A percentile compares a stretch with the other conserved stretches of the same genome.
Conservation (phyloP, 192 early-diverging fungal species). For the Backusella parvicylindrica region DNA sequence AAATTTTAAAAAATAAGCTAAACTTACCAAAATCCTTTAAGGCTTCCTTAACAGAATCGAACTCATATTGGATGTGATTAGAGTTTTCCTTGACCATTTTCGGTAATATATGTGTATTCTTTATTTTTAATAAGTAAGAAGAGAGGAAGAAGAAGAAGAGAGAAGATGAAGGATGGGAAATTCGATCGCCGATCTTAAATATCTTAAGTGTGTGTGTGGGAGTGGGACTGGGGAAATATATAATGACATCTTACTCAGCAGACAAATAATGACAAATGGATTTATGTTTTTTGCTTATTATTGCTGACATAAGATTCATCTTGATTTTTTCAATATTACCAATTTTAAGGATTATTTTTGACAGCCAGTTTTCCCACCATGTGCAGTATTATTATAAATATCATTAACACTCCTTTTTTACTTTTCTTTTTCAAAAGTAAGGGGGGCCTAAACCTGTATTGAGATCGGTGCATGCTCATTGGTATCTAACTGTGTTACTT, state of each 20-base stretch:
- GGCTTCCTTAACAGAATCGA: constrained; percentile 50
- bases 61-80: not conserved
- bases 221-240: constrained; percentile 1
- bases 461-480: no score
- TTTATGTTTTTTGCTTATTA: not conserved
- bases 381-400: not conserved
- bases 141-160: not conserved
- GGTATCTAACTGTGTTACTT: no score
- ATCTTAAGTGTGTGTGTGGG: not conserved
- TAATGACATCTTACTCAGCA: not conserved
- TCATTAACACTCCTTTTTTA: not conserved
- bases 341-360: not conserved
- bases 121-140: not conserved
- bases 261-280: not conserved
- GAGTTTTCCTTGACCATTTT: not conserved
- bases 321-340: no score
- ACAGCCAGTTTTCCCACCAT: not conserved
- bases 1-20: not conserved
- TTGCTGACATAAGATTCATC: not conserved
- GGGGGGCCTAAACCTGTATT: not conserved
- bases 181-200: constrained; percentile 1
- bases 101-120: not conserved
- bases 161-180: not conserved
- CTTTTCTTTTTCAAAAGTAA: not conserved
- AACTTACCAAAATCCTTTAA: constrained; percentile 61